A percentile compares a stretch with the other conserved stretches of the same genome.
These are phyloP conservation scores for Aspergillus egyptiacus DNA, from an alignment of 495 filamentous ascomycete genomes.

Conservation along the genomic window DNA sequence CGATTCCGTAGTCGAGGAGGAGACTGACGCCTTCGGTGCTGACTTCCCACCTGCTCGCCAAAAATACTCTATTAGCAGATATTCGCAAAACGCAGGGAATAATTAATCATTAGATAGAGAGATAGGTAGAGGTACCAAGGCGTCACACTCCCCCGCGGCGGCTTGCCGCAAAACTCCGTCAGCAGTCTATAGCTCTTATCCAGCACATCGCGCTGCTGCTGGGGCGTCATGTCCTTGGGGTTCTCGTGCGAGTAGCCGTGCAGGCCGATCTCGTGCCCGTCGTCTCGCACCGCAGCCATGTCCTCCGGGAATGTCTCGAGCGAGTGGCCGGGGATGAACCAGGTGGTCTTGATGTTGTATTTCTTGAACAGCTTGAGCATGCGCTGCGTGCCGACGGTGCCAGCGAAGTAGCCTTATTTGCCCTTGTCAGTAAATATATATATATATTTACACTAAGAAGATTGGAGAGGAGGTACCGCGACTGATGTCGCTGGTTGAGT, in stretches of 20 bases:
- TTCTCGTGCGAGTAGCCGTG: constrained; percentile 76
- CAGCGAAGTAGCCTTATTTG: constrained; percentile 67
- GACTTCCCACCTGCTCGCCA: no score
- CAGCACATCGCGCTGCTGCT: constrained; percentile 69
- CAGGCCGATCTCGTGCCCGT: constrained; percentile 73
- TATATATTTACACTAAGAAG: neutral
- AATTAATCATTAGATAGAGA: no score
- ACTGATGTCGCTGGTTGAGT: constrained; percentile 62
- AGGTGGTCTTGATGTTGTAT: constrained; percentile 76
- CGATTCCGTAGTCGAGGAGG: constrained; percentile 64
- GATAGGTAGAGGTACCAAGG: no score
- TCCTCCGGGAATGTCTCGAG: constrained; percentile 76
- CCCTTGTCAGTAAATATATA: neutral
- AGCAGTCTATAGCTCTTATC: constrained; percentile 71
- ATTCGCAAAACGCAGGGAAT: no score
- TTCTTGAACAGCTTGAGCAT: constrained; percentile 71
- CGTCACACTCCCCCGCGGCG: constrained; percentile 63
- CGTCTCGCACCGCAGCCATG: constrained; percentile 62
- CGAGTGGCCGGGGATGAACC: constrained; percentile 78
- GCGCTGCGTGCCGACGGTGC: constrained; percentile 63
- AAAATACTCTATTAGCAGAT: no score
- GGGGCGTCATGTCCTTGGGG: constrained; percentile 61
- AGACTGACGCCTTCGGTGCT: constrained; percentile 57
- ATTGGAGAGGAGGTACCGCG: constrained; percentile 45
- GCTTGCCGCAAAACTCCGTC: constrained; percentile 68